These are phyloP conservation scores for Aegilops bicornis DNA, from an alignment of 176 grass and related monocot species.

Conservation along the genomic window DNA sequence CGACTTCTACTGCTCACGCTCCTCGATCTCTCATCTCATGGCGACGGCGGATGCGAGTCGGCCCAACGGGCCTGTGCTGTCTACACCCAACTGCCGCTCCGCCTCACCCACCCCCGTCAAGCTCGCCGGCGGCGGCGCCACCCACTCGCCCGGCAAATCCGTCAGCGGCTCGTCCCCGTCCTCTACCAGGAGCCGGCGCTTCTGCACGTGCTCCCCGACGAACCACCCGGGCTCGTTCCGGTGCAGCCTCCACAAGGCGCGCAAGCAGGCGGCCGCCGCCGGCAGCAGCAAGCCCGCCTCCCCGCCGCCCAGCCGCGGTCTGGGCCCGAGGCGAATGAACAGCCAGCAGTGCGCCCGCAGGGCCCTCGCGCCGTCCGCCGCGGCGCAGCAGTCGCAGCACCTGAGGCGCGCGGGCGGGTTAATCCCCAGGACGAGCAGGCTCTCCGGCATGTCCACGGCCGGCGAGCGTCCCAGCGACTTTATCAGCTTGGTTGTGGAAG, in stretches of 20 bases:
- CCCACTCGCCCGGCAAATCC: not conserved
- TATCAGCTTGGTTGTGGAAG: too few relatives aligned
- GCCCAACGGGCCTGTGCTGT: conserved; percentile 4
- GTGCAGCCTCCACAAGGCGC: conserved; percentile 59
- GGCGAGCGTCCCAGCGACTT: conserved; percentile 31
- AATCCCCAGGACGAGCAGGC: conserved; percentile 34
- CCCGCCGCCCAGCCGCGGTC: not conserved
- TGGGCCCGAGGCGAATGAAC: conserved; percentile 39
- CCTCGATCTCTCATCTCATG: conserved; percentile 24
- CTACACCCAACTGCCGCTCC: conserved; percentile 37
- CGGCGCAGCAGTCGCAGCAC: conserved; percentile 56
- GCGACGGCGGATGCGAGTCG: conserved; percentile 35
- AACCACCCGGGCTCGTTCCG: not conserved
- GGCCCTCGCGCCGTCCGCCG: conserved; percentile 37
- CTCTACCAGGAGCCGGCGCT: not conserved
- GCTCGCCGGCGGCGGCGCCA: conserved; percentile 12
- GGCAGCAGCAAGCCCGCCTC: too few relatives aligned
- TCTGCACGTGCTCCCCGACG: not conserved
- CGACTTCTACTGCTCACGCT: not conserved
- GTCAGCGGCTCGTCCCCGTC: not conserved
- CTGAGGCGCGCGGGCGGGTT: conserved; percentile 29
- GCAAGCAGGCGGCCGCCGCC: not conserved
- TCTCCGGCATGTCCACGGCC: conserved; percentile 47
- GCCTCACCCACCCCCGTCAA: conserved; percentile 39
- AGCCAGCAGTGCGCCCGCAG: conserved; percentile 55